phyloP scores from a whole-genome alignment of 2,329 filamentous ascomycete genomes.

The Ophiostoma piceae region DNA sequence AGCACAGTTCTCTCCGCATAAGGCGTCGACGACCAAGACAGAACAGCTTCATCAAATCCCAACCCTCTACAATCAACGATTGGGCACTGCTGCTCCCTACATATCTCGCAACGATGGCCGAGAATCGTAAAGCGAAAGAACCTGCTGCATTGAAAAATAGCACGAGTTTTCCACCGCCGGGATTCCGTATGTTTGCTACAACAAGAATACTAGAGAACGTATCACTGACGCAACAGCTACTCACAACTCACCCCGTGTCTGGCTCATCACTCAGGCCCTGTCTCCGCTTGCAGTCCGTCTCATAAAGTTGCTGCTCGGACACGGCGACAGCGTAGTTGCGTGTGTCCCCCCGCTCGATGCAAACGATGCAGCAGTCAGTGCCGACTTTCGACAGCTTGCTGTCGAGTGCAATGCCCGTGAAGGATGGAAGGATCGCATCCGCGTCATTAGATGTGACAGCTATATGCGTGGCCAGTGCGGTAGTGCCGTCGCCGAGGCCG shows the following conservation, averaged over 20 bases:
- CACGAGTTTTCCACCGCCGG: slow-evolving; percentile 44
- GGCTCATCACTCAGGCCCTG: slow-evolving; percentile 84
- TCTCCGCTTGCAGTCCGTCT: slow-evolving; percentile 81
- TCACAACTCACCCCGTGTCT: slow-evolving; percentile 74
- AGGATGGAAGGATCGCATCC: slow-evolving; percentile 75
- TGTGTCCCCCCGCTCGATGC: slow-evolving; percentile 75
- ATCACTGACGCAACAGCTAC: slow-evolving; percentile 42
- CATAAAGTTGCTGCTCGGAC: slow-evolving; percentile 73
- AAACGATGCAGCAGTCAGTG: slow-evolving; percentile 67
- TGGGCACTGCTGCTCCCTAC: not conserved
- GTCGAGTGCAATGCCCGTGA: slow-evolving; percentile 61
- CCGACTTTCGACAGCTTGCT: slow-evolving; percentile 75
- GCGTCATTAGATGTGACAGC: slow-evolving; percentile 59
- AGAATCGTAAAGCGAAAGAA: slow-evolving; percentile 42
- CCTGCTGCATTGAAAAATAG: slow-evolving; percentile 39
- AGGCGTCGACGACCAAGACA: not conserved
- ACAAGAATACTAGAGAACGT: not conserved
- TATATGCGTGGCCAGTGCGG: slow-evolving; percentile 66
- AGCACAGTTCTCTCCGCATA: not conserved
- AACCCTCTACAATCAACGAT: not conserved
- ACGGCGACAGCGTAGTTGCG: slow-evolving; percentile 85
- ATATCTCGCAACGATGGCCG: slow-evolving; percentile 37
- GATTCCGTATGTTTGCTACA: slow-evolving; percentile 41
- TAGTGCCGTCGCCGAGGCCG: slow-evolving; percentile 79
- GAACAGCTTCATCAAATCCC: not conserved